A percentile compares a stretch with the other conserved stretches of the same genome.
Evolutionary conservation across 495 filamentous ascomycete genomes (phyloP).

Genomic region (Aspergillus mulundensis): DNA sequence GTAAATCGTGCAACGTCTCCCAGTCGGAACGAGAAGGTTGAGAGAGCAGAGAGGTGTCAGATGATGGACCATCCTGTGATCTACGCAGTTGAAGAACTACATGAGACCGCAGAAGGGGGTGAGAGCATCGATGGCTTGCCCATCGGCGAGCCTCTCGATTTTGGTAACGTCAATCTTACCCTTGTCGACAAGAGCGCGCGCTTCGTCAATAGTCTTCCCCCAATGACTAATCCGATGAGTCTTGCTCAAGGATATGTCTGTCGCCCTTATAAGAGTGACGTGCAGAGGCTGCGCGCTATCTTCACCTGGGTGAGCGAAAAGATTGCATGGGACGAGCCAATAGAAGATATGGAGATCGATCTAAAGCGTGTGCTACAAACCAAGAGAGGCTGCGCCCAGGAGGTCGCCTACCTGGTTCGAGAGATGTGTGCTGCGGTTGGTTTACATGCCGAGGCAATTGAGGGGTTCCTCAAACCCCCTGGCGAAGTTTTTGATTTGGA

Average conservation of each 20-base stretch:
- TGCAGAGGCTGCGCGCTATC: slow-evolving; percentile 86
- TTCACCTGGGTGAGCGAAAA: slow-evolving; percentile 97
- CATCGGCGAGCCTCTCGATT: slow-evolving; percentile 79
- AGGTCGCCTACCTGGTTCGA: slow-evolving; percentile 80
- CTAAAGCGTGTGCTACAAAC: slow-evolving; percentile 76
- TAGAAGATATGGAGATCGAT: slow-evolving; percentile 71
- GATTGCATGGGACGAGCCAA: slow-evolving; percentile 93
- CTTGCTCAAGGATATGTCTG: slow-evolving; percentile 91
- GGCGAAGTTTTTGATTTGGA: slow-evolving; percentile 78
- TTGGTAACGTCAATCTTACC: slow-evolving; percentile 67
- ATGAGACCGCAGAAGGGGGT: slow-evolving; percentile 82
- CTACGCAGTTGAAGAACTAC: slow-evolving; percentile 81
- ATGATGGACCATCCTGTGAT: slow-evolving; percentile 90
- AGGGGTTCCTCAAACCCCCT: slow-evolving; percentile 85
- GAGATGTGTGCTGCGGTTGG: slow-evolving; percentile 95
- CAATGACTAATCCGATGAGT: slow-evolving; percentile 75
- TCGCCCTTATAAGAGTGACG: slow-evolving; percentile 89
- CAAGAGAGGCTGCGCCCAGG: slow-evolving; percentile 81
- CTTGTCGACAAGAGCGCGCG: slow-evolving; percentile 95
- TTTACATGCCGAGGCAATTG: slow-evolving; percentile 76
- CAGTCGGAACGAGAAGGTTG: slow-evolving; percentile 79
- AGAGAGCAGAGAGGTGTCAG: slow-evolving; percentile 86
- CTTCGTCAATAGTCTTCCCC: slow-evolving; percentile 86
- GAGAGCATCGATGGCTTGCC: slow-evolving; percentile 82
- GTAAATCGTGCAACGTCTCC: slow-evolving; percentile 92